phyloP scores from a whole-genome alignment of 139 green algal genomes.

The Tetradesmus obliquus region DNA sequence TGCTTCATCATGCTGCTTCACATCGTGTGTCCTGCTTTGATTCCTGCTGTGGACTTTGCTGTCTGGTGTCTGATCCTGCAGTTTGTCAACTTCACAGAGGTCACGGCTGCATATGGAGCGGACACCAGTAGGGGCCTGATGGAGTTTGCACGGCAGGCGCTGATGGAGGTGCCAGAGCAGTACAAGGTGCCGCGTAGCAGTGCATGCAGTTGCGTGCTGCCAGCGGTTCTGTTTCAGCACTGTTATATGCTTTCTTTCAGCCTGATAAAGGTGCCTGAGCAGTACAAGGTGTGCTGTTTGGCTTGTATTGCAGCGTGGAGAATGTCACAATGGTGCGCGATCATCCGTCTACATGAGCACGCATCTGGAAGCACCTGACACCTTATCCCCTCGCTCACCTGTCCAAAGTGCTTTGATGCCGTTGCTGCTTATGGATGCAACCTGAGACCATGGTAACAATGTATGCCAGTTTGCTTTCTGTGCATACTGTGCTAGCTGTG shows the following conservation, averaged over 20 bases:
- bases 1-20: background rate
- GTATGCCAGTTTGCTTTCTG: no score
- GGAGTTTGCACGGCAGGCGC: conserved; percentile 70
- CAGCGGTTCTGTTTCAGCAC: no score
- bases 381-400: background rate
- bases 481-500: no score
- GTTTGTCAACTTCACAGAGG: conserved; percentile 83
- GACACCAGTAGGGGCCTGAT: background rate
- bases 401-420: background rate
- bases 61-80: conserved; percentile 41
- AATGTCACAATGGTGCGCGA: no score
- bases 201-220: background rate
- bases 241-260: no score
- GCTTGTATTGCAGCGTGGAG: background rate
- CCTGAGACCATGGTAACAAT: no score
- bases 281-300: conserved; percentile 65
- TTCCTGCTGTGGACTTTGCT: background rate
- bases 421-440: no score
- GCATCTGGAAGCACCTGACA: no score
- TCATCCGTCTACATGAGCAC: no score
- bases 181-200: conserved; percentile 57
- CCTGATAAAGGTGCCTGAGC: conserved; percentile 84
- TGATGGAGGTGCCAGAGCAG: conserved; percentile 88
- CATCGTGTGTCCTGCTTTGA: background rate
- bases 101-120: conserved; percentile 13